These are phyloP conservation scores for Neurospora tetrasperma DNA, from an alignment of 495 filamentous ascomycete species.

Conservation along the genomic window DNA sequence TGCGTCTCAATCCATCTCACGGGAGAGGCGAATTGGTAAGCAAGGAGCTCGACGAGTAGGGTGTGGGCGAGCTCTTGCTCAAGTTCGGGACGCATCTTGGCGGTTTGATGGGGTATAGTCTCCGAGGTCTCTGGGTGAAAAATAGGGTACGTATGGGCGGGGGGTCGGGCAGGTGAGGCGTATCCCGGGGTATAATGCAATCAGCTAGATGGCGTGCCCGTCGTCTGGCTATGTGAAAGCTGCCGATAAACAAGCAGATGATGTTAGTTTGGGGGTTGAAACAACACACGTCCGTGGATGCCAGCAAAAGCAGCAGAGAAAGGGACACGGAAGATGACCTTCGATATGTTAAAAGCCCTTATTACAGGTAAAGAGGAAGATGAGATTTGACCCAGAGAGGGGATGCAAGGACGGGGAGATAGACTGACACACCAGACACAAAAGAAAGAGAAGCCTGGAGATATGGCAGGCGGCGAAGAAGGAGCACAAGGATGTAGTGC, in stretches of 20 bases:
- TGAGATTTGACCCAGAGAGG: background rate
- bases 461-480: background rate
- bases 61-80: conserved; percentile 98
- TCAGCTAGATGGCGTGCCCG: background rate
- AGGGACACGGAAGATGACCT: background rate
- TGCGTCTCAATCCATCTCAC: conserved; percentile 99
- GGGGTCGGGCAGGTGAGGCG: background rate
- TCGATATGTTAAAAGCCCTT: background rate
- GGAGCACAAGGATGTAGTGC: background rate
- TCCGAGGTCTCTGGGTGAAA: background rate
- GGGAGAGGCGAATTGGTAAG: conserved; percentile 97
- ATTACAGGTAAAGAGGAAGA: background rate
- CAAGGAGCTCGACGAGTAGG: conserved; percentile 92
- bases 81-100: conserved; percentile 89
- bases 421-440: background rate
- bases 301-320: background rate
- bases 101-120: background rate
- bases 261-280: background rate
- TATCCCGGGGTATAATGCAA: conserved; percentile 1
- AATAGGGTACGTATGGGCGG: background rate
- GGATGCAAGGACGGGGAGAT: background rate
- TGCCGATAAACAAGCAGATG: background rate
- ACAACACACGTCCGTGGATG: background rate
- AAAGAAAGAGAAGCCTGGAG: background rate
- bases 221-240: background rate